phyloP scores from a whole-genome alignment of 2,329 filamentous ascomycete genomes.

The Sarocladium strictum region DNA sequence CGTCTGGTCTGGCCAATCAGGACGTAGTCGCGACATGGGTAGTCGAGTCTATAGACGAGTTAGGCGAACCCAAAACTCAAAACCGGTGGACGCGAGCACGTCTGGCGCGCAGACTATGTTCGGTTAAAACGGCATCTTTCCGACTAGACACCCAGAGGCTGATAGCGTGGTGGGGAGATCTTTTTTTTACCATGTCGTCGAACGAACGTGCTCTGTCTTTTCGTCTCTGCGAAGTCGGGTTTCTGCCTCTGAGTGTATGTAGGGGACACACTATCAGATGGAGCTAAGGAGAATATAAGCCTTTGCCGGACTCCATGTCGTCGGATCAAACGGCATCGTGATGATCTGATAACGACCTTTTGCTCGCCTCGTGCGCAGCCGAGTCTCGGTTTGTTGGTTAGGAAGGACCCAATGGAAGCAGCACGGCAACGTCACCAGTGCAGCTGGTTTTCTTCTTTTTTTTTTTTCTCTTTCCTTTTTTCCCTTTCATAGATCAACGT shows the following conservation, averaged over 20 bases:
- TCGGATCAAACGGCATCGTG: constrained; percentile 5
- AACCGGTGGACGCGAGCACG: no score
- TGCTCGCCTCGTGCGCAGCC: not conserved
- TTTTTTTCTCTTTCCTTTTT: no score
- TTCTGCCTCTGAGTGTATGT: no score
- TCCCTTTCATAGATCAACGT: not conserved
- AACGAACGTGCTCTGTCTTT: no score
- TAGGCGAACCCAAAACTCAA: no score
- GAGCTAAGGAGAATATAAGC: not conserved
- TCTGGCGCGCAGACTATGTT: not conserved
- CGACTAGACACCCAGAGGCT: not conserved
- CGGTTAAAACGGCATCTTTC: constrained; percentile 3
- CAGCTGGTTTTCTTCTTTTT: no score
- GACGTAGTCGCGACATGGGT: not conserved
- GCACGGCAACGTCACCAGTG: no score
- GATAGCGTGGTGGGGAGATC: not conserved
- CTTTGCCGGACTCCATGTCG: not conserved
- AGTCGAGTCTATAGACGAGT: no score
- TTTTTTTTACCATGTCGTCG: no score
- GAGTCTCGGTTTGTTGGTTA: no score
- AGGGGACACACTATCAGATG: constrained; percentile 5
- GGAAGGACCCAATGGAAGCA: no score
- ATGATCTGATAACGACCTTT: constrained; percentile 6
- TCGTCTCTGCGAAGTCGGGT: not conserved
- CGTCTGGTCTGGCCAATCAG: not conserved